Evolutionary conservation across 768 basidiomycete species (phyloP).

Genomic region (Rhizopogon vinicolor): DNA sequence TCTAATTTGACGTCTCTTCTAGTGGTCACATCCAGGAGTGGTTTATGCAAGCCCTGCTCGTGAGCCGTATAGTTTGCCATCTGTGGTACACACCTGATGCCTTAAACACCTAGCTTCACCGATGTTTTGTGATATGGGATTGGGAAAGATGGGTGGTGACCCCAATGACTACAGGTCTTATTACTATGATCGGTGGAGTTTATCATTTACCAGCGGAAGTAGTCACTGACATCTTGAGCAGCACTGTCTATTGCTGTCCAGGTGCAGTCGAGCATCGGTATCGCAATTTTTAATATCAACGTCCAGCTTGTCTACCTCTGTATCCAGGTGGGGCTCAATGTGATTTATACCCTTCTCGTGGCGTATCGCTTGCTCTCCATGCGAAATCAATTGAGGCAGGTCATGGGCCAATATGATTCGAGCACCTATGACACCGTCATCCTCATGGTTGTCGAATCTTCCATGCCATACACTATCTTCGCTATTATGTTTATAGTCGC

Average conservation of each 20-base stretch:
- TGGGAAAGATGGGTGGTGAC: conserved; percentile 9
- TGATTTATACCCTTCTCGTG: conserved; percentile 28
- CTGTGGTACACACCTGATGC: neutral
- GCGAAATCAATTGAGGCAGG: conserved; percentile 10
- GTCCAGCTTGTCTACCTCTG: conserved; percentile 22
- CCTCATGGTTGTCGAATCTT: conserved; percentile 33
- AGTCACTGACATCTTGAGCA: neutral
- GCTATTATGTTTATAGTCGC: conserved; percentile 27
- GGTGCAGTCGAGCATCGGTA: neutral
- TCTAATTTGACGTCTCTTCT: neutral
- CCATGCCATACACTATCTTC: conserved; percentile 22
- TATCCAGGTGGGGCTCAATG: conserved; percentile 24
- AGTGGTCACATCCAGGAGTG: conserved; percentile 26
- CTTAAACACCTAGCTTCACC: neutral
- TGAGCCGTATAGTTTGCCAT: neutral
- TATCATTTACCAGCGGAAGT: neutral
- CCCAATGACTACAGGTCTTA: conserved; percentile 11
- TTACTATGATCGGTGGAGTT: conserved; percentile 11
- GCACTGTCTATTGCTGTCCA: conserved; percentile 15
- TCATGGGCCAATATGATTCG: conserved; percentile 12
- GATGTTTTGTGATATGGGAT: conserved; percentile 14
- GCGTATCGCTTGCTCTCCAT: conserved; percentile 19
- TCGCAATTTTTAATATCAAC: conserved; percentile 14
- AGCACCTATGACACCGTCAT: conserved; percentile 21
- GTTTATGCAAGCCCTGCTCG: conserved; percentile 22